A percentile compares a stretch with the other conserved stretches of the same genome.
phyloP scores from a whole-genome alignment of 1,284 basidiomycete genomes.

The Ustilago trichophora region DNA sequence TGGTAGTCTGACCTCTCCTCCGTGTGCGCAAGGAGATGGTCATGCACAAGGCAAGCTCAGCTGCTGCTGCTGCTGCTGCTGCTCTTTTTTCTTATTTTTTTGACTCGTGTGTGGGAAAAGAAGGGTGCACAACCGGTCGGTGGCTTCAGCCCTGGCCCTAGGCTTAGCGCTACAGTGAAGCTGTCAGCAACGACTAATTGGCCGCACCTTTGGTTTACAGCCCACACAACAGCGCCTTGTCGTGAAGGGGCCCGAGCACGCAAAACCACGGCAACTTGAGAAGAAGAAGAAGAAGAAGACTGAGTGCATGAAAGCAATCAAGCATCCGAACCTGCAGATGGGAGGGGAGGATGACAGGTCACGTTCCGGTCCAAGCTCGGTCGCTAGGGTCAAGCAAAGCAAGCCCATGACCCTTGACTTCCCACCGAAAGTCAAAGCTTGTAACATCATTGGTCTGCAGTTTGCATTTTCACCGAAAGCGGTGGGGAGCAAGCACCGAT shows the following conservation, averaged over 20 bases:
- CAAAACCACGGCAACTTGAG: too few species aligned
- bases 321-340: too few species aligned
- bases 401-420: conserved; percentile 4
- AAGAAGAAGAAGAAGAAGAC: too few species aligned
- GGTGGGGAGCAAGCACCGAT: background rate
- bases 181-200: conserved; percentile 5
- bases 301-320: too few species aligned
- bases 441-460: too few species aligned
- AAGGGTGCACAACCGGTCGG: conserved; percentile 18
- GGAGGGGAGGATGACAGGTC: conserved; percentile 5
- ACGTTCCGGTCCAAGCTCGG: conserved; percentile 28
- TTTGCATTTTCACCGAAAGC: too few species aligned
- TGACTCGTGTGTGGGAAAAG: conserved; percentile 31
- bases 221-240: conserved; percentile 41
- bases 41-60: conserved; percentile 7
- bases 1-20: background rate
- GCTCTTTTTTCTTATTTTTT: too few species aligned
- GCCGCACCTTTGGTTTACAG: too few species aligned
- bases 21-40: background rate
- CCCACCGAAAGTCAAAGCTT: conserved; percentile 28
- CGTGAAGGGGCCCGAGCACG: too few species aligned
- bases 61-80: too few species aligned
- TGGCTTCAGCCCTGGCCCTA: conserved; percentile 11
- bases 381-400: conserved; percentile 12
- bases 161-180: too few species aligned